Conservation (phyloP, 345 rosid genomes). For the Corymbia maculata region DNA sequence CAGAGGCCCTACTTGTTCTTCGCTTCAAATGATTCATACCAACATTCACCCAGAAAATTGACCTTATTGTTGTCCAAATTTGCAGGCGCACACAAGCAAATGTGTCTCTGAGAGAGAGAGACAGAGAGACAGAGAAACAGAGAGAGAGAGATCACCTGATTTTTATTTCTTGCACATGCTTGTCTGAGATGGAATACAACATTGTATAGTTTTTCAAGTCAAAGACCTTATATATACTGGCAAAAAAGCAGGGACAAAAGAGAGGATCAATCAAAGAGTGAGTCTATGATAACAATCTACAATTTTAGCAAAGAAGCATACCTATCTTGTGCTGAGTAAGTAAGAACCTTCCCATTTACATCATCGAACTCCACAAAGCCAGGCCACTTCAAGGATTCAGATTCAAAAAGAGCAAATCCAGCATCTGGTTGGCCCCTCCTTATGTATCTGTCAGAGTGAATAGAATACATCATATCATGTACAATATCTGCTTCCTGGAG, state of each 20-base stretch:
- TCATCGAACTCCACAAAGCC: slow-evolving; percentile 99
- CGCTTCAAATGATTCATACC: background rate
- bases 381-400: slow-evolving; percentile 97
- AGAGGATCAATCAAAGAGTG: slow-evolving; percentile 2
- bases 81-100: background rate
- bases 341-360: slow-evolving; percentile 91
- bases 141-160: slow-evolving; percentile 55
- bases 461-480: background rate
- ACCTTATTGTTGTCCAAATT: background rate
- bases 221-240: slow-evolving; percentile 94
- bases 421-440: slow-evolving; percentile 90
- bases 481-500: background rate
- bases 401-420: slow-evolving; percentile 90
- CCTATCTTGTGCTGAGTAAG: slow-evolving; percentile 95
- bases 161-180: slow-evolving; percentile 89
- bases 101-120: background rate
- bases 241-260: background rate
- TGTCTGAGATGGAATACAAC: slow-evolving; percentile 87
- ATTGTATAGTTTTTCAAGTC: slow-evolving; percentile 87
- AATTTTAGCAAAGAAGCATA: slow-evolving; percentile 8
- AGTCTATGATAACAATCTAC: background rate
- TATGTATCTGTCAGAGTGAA: slow-evolving; percentile 48
- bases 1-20: background rate
- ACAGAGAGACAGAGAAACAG: background rate
- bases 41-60: background rate